Evolutionary conservation across 805 yeast species (phyloP), one percentile per base, ranked within the genome.

Genomic region (Metschnikowia aberdeeniae): DNA sequence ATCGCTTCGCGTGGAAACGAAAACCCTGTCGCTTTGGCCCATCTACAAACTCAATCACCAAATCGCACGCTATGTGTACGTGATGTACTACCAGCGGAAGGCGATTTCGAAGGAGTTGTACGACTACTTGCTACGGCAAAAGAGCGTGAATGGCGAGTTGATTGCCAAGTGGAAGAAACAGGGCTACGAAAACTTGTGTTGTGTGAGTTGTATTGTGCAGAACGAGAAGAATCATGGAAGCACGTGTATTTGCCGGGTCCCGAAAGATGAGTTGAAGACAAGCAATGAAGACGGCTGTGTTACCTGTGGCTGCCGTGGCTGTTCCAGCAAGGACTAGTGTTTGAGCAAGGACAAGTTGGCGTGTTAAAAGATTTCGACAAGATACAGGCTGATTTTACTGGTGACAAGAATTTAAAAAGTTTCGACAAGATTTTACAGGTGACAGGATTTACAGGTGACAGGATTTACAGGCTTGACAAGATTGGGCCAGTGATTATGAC

Each of bases 111-210:
- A 71, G 40, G 83, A 82, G 32, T 67, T 89, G 6, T 89, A 87
- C 62, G 81, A 81, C 36, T 89, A 89, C 84, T 66, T 89, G 17
- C 56, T 88, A 36, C 76, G 76, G 54, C 81, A 86, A 53, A 77
- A 78, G 47, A 78, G 79, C 50, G 86, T 78, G 2, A 92, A 89
- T 58, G 77, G 70, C 5, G 75, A 79, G 36, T 66, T 89, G 45
- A 86, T 89, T 27, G 92, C 96, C 19, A 89, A 70, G 51, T 84
- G 90, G 90, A 81, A 79, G 63, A 83, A 82, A 57, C 82, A 78
- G 57, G 97, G 97, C 8, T 89, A 89, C 61, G 97, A 89, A 59
- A 77, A 83, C 45, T 66, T 89, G 38, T 89, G 97, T 59, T 89
- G 97, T 60, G 62, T 89, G 47, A 74, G 77, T 51, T 89, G 97